Percentiles rank a stretch among this genome's conserved stretches.
Conservation (phyloP, 2,329 filamentous ascomycete genomes). For the Microdochium nivale region DNA sequence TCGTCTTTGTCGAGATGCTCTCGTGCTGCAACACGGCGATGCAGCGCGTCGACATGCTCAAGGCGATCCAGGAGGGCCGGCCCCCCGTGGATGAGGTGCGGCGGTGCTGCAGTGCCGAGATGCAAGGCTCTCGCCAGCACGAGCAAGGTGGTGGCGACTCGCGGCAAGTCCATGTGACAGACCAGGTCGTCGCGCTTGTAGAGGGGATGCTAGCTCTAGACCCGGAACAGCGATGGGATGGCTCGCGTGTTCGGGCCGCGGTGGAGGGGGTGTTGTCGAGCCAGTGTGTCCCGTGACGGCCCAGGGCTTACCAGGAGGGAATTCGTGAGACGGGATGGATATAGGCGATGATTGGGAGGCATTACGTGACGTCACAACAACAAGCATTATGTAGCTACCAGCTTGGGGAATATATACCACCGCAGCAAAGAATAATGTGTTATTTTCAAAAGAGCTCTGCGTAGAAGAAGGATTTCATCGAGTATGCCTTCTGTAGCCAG, state of each 20-base stretch:
- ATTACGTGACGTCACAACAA: too few relatives aligned
- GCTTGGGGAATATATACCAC: too few relatives aligned
- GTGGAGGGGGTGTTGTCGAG: neutral
- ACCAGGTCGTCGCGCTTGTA: neutral
- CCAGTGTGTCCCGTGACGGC: neutral
- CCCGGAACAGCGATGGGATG: neutral
- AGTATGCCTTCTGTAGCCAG: too few relatives aligned
- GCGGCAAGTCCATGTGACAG: neutral
- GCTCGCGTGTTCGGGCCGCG: neutral
- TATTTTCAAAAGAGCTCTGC: too few relatives aligned
- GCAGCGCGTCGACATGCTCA: constrained; percentile 28
- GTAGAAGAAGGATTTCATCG: too few relatives aligned
- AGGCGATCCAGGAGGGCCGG: constrained; percentile 12
- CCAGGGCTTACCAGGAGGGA: too few relatives aligned
- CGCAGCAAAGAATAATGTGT: too few relatives aligned
- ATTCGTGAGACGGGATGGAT: too few relatives aligned
- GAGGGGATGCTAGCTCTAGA: neutral
- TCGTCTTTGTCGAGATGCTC: constrained; percentile 53
- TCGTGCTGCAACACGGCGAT: constrained; percentile 43
- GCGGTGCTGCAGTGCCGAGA: neutral
- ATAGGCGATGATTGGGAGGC: too few relatives aligned
- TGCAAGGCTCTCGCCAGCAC: neutral
- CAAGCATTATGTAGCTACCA: too few relatives aligned
- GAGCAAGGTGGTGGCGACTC: neutral
- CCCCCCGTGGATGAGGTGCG: constrained; percentile 6